A percentile compares a stretch with the other conserved stretches of the same genome.
These are phyloP conservation scores for Globisporangium lucens DNA, from an alignment of 352 stramenopile genomes.

Conservation along the genomic window DNA sequence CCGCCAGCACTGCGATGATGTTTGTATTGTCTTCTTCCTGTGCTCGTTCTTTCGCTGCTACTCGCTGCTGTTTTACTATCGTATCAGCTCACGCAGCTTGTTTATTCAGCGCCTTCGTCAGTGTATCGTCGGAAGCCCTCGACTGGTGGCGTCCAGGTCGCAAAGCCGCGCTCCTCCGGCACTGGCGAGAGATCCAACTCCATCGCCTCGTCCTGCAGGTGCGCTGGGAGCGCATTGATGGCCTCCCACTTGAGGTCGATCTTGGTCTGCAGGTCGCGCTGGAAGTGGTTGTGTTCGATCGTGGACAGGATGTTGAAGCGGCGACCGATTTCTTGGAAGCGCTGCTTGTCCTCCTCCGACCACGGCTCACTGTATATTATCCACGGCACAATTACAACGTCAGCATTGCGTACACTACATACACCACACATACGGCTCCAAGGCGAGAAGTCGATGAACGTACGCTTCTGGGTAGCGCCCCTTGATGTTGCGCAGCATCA, in stretches of 20 bases:
- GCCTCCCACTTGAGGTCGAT: slow-evolving; percentile 91
- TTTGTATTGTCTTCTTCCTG: slow-evolving; percentile 17
- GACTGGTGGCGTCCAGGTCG: slow-evolving; percentile 87
- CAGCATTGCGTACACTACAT: background rate
- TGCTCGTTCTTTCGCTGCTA: slow-evolving; percentile 8
- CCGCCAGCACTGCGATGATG: background rate
- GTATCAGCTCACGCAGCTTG: background rate
- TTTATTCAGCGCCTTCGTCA: slow-evolving; percentile 48
- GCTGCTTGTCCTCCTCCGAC: slow-evolving; percentile 75
- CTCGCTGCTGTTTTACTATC: slow-evolving; percentile 19
- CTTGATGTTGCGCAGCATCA: slow-evolving; percentile 81
- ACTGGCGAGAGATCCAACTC: slow-evolving; percentile 60
- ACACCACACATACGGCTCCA: background rate
- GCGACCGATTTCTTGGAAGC: slow-evolving; percentile 76
- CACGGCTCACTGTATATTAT: slow-evolving; percentile 51
- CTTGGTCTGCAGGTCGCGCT: slow-evolving; percentile 89
- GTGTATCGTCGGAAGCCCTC: slow-evolving; percentile 83
- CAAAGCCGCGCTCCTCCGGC: slow-evolving; percentile 67
- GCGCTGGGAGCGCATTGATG: slow-evolving; percentile 80
- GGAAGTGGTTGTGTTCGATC: slow-evolving; percentile 86
- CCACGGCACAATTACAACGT: background rate
- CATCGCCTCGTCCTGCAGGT: slow-evolving; percentile 79
- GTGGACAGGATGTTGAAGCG: slow-evolving; percentile 78
- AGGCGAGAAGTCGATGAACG: slow-evolving; percentile 5
- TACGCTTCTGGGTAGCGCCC: slow-evolving; percentile 74